Evolutionary conservation across 1,284 basidiomycete genomes (phyloP), one percentile per base, ranked within the genome.

Genomic region (Afroboletus lepidellus): DNA sequence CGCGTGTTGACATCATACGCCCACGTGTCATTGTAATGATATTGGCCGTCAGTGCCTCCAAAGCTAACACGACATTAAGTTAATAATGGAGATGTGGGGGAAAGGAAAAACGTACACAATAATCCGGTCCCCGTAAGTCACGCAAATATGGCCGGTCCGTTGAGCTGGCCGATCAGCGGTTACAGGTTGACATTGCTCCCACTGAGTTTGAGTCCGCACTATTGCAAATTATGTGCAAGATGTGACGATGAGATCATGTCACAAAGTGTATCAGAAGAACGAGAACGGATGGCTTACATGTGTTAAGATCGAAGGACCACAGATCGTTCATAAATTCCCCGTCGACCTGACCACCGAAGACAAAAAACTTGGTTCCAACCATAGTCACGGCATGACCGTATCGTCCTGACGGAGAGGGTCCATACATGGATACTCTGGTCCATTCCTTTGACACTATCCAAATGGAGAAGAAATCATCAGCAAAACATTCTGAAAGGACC

Each of bases 11-110:
- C 78, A 69, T 98, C 94, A 71, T 94, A 98, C 24, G 87, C 81
- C 97, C 97, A 99, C 6, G 96, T 99, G 68, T 99, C 97, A 71
- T 99, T 99, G 75, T 99, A 99, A 71, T 99, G 97, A 72, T 93
- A 99, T 68, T 92, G 88, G 24, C 95, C 96, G 64, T 99, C 97
- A 6, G 97, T 99, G 48, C 97, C 97, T 43, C 97, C 97, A 63
- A 99, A 99, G 51, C 94, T 94, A 64, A 48, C 46, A 55, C 55
- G 53, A 46, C 41, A 62, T 49, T 37, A 18, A 38, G 36, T 61
- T 41, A 62, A 53, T 43, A 37, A 52, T 42, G 49, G 27, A 34
- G 5, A 47, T 48, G 47, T 53, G n/a, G 41, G 30, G 32, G 20
- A 5, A 24, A 50, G 47, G 32, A 54, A 36, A 25, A 36, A 76